A percentile compares a stretch with the other conserved stretches of the same genome.
phyloP scores from a whole-genome alignment of 257 asterid species.

The Solanum dulcamara region DNA sequence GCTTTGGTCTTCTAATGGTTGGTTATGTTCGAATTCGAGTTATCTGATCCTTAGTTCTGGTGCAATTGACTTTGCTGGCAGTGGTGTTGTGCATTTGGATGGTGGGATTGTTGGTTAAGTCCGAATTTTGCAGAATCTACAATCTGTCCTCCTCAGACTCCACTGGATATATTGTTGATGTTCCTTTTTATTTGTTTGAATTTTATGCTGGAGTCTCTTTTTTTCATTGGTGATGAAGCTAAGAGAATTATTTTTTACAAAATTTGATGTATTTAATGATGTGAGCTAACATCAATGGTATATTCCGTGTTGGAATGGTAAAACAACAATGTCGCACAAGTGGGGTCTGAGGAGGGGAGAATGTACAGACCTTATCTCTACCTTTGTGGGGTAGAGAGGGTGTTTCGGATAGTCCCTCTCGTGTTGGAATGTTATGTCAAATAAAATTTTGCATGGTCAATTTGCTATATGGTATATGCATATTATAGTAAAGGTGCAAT shows the following conservation, averaged over 20 bases:
- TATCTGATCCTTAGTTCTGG: slow-evolving; percentile 57
- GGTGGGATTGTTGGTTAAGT: slow-evolving; percentile 82
- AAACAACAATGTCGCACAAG: no score
- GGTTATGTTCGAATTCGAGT: slow-evolving; percentile 57
- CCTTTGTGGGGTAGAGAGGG: background rate
- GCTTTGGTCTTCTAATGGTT: slow-evolving; percentile 78
- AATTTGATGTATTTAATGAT: background rate
- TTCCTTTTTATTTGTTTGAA: no score
- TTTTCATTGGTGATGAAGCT: background rate
- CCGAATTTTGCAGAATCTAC: no score
- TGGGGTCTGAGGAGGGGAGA: background rate
- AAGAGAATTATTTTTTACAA: background rate
- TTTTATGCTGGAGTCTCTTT: background rate
- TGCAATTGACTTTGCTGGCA: slow-evolving; percentile 84
- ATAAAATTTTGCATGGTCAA: no score
- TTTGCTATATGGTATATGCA: no score
- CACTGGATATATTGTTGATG: no score
- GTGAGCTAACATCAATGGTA: background rate
- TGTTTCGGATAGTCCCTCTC: no score
- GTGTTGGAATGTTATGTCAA: no score
- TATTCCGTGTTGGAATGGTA: background rate
- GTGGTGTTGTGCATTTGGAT: slow-evolving; percentile 88
- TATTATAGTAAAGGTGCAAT: no score
- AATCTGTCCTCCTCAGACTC: no score
- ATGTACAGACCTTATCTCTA: background rate